A percentile compares a stretch with the other conserved stretches of the same genome.
These are phyloP conservation scores for Xerocomus minutiporus DNA, from an alignment of 1,284 basidiomycete genomes.

Conservation along the genomic window DNA sequence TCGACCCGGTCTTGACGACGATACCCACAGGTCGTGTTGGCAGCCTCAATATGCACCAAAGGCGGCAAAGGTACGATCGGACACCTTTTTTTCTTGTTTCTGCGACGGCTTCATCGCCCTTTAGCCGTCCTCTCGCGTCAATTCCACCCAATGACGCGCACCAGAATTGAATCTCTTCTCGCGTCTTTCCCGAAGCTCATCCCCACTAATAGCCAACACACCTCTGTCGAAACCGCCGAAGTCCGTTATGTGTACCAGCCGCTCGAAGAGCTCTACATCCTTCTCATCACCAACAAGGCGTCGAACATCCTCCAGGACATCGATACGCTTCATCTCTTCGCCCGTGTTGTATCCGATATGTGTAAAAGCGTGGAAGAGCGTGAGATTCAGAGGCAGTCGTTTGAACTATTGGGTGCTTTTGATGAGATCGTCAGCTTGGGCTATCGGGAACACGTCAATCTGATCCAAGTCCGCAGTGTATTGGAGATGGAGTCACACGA, in stretches of 20 bases:
- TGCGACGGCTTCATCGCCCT: background rate
- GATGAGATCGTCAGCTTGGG: conserved; percentile 96
- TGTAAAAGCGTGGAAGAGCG: conserved; percentile 85
- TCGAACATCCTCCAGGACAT: conserved; percentile 99
- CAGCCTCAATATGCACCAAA: conserved; percentile 89
- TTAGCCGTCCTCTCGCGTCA: conserved; percentile 94
- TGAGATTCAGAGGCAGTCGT: conserved; percentile 89
- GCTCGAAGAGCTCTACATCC: conserved; percentile 95
- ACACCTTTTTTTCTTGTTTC: background rate
- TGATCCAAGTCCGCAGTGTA: conserved; percentile 88
- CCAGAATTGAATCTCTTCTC: conserved; percentile 91
- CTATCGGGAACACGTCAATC: conserved; percentile 89
- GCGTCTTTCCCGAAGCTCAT: conserved; percentile 98
- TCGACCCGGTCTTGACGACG: background rate
- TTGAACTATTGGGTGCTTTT: conserved; percentile 89
- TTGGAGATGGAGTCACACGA: conserved; percentile 99
- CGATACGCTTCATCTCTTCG: conserved; percentile 90
- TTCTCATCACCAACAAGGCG: conserved; percentile 97
- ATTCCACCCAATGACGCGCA: conserved; percentile 90
- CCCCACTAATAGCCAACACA: conserved; percentile 95
- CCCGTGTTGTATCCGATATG: conserved; percentile 91
- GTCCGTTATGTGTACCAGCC: conserved; percentile 99
- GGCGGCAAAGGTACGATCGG: conserved; percentile 74
- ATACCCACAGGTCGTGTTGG: conserved; percentile 72
- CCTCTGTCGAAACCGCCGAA: conserved; percentile 88